Conservation (phyloP, 352 stramenopile species). For the Halophytophthora polymorphica region DNA sequence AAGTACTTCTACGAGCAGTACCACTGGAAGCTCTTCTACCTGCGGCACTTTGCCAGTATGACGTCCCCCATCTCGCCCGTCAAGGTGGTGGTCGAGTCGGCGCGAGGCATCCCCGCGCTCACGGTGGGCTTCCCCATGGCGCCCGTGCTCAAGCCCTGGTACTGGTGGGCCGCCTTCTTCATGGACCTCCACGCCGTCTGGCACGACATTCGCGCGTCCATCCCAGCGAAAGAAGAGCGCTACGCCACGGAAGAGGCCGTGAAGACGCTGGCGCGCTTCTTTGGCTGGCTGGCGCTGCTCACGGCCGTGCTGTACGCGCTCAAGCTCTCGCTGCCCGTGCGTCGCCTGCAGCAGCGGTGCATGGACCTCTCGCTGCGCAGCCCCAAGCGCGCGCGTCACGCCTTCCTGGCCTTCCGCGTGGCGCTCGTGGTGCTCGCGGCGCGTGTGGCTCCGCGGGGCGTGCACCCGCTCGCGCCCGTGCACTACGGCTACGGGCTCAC, state of each 20-base stretch:
- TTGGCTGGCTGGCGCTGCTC: constrained; percentile 51
- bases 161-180: constrained; percentile 83
- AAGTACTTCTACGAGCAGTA: constrained; percentile 90
- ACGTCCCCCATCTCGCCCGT: constrained; percentile 83
- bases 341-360: constrained; percentile 53
- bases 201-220: constrained; percentile 79
- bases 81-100: constrained; percentile 83
- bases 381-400: constrained; percentile 39
- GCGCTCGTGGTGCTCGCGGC: constrained; percentile 53
- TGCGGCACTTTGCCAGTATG: constrained; percentile 84
- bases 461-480: constrained; percentile 70
- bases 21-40: constrained; percentile 86
- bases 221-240: constrained; percentile 61
- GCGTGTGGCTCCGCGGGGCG: constrained; percentile 51
- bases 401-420: constrained; percentile 56
- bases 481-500: constrained; percentile 74
- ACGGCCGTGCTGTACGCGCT: constrained; percentile 59
- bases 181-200: constrained; percentile 80
- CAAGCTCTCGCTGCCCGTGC: constrained; percentile 65
- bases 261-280: constrained; percentile 63
- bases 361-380: constrained; percentile 57
- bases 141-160: constrained; percentile 86
- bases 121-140: constrained; percentile 87
- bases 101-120: constrained; percentile 67
- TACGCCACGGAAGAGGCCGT: constrained; percentile 68